A percentile compares a stretch with the other conserved stretches of the same genome.
phyloP scores from a whole-genome alignment of 495 filamentous ascomycete species.

The Cercophora scortea region DNA sequence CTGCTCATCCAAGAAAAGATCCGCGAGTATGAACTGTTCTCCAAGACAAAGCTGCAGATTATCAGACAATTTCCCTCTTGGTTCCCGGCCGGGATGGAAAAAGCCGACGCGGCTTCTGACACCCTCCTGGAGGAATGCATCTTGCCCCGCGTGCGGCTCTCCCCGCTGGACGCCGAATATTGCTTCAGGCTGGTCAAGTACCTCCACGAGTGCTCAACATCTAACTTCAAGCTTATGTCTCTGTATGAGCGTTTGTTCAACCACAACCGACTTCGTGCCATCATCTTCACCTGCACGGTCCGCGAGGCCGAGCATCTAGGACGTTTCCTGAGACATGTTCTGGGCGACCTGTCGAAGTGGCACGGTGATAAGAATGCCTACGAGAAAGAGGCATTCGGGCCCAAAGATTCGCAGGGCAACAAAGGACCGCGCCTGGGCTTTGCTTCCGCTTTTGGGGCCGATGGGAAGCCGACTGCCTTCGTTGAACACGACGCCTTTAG shows the following conservation, averaged over 20 bases:
- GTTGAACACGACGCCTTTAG: slow-evolving; percentile 82
- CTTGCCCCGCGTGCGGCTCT: slow-evolving; percentile 75
- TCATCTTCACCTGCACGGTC: slow-evolving; percentile 82
- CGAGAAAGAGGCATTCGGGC: slow-evolving; percentile 64
- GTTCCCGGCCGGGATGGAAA: slow-evolving; percentile 57
- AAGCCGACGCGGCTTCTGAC: slow-evolving; percentile 60
- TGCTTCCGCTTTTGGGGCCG: slow-evolving; percentile 54
- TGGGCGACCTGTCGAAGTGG: slow-evolving; percentile 75
- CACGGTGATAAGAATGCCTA: slow-evolving; percentile 69
- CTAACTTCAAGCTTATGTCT: slow-evolving; percentile 80
- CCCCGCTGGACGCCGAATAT: slow-evolving; percentile 79
- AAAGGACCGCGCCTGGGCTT: slow-evolving; percentile 38
- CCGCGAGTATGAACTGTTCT: slow-evolving; percentile 51
- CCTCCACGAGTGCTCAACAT: slow-evolving; percentile 71
- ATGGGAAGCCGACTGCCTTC: slow-evolving; percentile 57
- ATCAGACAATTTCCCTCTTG: slow-evolving; percentile 71
- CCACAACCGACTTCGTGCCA: slow-evolving; percentile 63
- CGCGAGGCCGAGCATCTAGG: slow-evolving; percentile 88
- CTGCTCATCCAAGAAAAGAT: slow-evolving; percentile 47
- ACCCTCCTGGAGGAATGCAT: slow-evolving; percentile 84
- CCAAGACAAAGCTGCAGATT: slow-evolving; percentile 54
- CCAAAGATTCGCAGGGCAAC: slow-evolving; percentile 28
- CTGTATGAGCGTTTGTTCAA: slow-evolving; percentile 79
- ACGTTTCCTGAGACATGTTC: slow-evolving; percentile 72
- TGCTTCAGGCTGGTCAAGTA: slow-evolving; percentile 77